Conservation (phyloP, 495 filamentous ascomycete species). For the Tuber borchii region DNA sequence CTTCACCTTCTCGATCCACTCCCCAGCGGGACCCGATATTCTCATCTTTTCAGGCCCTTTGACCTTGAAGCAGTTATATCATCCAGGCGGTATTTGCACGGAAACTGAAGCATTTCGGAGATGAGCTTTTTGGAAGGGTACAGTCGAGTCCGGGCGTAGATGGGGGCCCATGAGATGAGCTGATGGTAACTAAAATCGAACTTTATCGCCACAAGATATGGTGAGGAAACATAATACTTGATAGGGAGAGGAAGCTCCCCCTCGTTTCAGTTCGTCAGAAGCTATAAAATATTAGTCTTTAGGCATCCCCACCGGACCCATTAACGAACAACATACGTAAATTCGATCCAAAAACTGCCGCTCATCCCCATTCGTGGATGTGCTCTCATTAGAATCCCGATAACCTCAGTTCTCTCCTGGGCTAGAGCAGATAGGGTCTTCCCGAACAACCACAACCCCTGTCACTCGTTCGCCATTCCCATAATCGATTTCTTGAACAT, state of each 20-base stretch:
- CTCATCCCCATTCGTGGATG: slow-evolving; percentile 13
- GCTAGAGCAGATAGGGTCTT: not conserved
- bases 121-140: slow-evolving; percentile 11
- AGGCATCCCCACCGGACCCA: not conserved
- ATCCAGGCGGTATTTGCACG: slow-evolving; percentile 34
- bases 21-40: slow-evolving; percentile 34
- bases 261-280: slow-evolving; percentile 35
- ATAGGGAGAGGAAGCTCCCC: slow-evolving; percentile 10
- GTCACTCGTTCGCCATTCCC: slow-evolving; percentile 23
- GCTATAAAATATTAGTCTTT: slow-evolving; percentile 1
- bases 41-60: slow-evolving; percentile 32
- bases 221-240: slow-evolving; percentile 25
- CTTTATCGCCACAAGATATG: slow-evolving; percentile 32
- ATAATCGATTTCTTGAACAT: slow-evolving; percentile 34
- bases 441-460: slow-evolving; percentile 31
- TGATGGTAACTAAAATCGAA: slow-evolving; percentile 39
- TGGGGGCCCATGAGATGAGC: slow-evolving; percentile 38
- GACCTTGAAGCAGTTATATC: slow-evolving; percentile 20
- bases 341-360: slow-evolving; percentile 21
- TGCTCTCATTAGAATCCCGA: not conserved
- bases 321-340: not conserved
- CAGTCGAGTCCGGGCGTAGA: slow-evolving; percentile 18
- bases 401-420: not conserved
- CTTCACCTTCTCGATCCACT: slow-evolving; percentile 33
- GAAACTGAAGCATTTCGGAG: slow-evolving; percentile 30